Base-by-base conservation (phyloP, 768 basidiomycete species). In the Hortiboletus campestris region DNA sequence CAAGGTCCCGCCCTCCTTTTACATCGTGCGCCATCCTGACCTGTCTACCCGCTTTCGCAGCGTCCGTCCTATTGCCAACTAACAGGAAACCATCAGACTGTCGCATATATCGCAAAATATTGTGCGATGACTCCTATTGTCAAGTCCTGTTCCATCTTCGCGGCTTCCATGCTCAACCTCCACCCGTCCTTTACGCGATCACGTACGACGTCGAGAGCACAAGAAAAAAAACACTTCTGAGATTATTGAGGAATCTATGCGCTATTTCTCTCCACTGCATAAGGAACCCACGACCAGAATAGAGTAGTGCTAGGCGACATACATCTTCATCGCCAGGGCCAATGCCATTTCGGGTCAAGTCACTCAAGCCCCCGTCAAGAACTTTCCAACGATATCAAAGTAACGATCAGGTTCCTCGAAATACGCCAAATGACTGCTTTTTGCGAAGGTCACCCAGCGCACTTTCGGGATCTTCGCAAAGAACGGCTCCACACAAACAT, bases 401-500 rank as follows among this genome's bases (percentile, higher is more conserved):
- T 48, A 65, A 32, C 55, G 63, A 5, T 65, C 60, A 10, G 40
- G 55, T 16, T 65, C 57, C 45, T 64, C 60, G 20, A 53, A 47
- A 29, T n/a, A 39, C 6, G 63, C 51, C 56, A 65, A 1, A 51
- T 65, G 63, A 39, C 63, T 62, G 34, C 61, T 52, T 2, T 54
- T 57, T n/a, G 67, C 63, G 36, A 75, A 63, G 14, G 69, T 68
- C 1, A 69, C 69, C 74, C 74, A 76, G 44, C 71, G 73, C 38
- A 72, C 62, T 41, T 69, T 75, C 1, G 56, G 62, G 36, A 75
- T 67, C 17, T 63, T 63, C 35, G 52, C 43, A 47, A 75, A 72
- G 52, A 72, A 77, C 3, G 76, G 76, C 22, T 9, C 45, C 6
- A 69, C 42, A 17, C 67, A 69, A 10, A 63, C 62, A 55, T 78